Evolutionary conservation across 768 basidiomycete genomes (phyloP), one percentile per base, ranked within the genome.

Genomic region (Tricholoma terreum): DNA sequence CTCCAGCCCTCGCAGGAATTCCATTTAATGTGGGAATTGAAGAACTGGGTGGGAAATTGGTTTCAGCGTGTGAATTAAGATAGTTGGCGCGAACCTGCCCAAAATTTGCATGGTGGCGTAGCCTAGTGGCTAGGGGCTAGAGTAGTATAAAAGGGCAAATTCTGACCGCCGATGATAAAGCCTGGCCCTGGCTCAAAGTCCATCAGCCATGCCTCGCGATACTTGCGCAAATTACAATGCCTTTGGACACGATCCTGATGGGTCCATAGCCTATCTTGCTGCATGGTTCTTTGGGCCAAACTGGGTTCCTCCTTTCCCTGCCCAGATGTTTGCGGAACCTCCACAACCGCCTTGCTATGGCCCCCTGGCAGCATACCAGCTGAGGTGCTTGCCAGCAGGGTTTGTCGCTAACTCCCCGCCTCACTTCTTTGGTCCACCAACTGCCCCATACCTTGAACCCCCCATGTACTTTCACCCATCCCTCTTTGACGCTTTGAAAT

Each of bases 211-310:
- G 45, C 45, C 45, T 46, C 27, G 22, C 15, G 27, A 34, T 43
- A 31, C 22, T 24, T 34, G 48, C 8, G 33, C 45, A 4, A 27
- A 56, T 19, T 56, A 50, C 19, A 56, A 56, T 14, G 38, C 38
- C 3, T 56, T 56, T 40, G 55, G 55, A 4, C 22, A 14, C 27
- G 55, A 56, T 33, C 55, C 55, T 15, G 17, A 38, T 17, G 36
- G 55, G 34, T 17, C 11, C n/a, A 19, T 56, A 12, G 36, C 55
- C 2, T 21, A 17, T 6, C 17, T 56, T 15, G 48, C 46, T n/a
- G 35, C 34, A 19, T 46, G 15, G 2, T 42, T 50, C 10, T 56
- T 19, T 27, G 55, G 55, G 8, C 55, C 49, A 0, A 9, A 40
- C 27, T 56, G 38, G 21, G n/a, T 34, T 6, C 55, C 55, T 27